Conservation (phyloP, 2,329 filamentous ascomycete genomes). For the Clonostachys rosea region DNA sequence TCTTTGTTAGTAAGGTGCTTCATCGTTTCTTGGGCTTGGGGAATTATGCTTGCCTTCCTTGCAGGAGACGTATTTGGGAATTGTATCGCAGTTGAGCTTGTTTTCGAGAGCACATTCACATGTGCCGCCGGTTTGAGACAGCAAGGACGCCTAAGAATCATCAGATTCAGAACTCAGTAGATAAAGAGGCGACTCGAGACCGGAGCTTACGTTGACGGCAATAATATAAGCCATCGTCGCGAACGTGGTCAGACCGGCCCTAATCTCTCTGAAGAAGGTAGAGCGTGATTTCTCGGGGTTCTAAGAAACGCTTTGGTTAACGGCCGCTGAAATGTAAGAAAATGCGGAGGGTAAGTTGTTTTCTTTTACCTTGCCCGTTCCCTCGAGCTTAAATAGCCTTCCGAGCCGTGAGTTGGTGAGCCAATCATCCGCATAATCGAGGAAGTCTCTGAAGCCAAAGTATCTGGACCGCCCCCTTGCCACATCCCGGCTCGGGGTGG, state of each 20-base stretch:
- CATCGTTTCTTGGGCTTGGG: neutral
- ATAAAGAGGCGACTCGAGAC: neutral
- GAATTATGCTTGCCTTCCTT: constrained; percentile 36
- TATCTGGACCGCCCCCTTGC: constrained; percentile 13
- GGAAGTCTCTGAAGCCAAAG: constrained; percentile 24
- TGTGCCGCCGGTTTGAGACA: constrained; percentile 72
- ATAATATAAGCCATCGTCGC: constrained; percentile 86
- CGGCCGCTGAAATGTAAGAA: neutral
- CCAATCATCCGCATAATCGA: constrained; percentile 26
- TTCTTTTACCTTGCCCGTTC: constrained; percentile 61
- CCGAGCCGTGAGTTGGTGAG: constrained; percentile 44
- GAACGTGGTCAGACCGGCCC: constrained; percentile 76
- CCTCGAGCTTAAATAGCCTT: constrained; percentile 60
- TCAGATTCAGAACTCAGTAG: constrained; percentile 1
- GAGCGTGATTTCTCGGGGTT: constrained; percentile 66
- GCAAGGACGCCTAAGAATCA: constrained; percentile 56
- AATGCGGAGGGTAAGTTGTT: neutral
- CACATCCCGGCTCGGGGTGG: no score
- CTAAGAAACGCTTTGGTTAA: constrained; percentile 1
- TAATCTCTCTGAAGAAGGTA: constrained; percentile 72
- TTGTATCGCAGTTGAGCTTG: constrained; percentile 41
- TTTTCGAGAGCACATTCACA: constrained; percentile 56
- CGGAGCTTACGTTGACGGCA: constrained; percentile 53
- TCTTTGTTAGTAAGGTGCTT: constrained; percentile 3
- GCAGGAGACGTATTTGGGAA: constrained; percentile 36